Conservation (phyloP, 2,329 filamentous ascomycete species). For the Xylaria sp. region DNA sequence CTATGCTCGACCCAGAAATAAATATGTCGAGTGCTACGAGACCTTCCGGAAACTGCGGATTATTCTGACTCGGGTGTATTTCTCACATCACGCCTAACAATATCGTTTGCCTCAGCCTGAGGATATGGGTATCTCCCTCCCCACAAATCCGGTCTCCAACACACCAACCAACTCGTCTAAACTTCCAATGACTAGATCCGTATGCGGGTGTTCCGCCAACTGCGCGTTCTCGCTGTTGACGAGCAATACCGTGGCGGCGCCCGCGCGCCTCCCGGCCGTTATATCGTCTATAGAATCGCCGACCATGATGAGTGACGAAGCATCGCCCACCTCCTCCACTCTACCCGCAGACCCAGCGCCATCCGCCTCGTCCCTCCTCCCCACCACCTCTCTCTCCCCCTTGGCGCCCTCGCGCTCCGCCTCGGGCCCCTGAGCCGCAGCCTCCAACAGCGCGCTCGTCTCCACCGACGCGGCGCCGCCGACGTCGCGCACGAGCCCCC, state of each 20-base stretch:
- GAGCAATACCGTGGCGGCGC: conserved; percentile 89
- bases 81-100: not conserved
- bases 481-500: conserved; percentile 65
- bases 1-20: not conserved
- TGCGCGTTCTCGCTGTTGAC: conserved; percentile 82
- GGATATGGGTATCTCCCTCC: conserved; percentile 50
- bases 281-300: conserved; percentile 93
- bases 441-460: conserved; percentile 33
- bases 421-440: conserved; percentile 4
- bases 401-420: conserved; percentile 39
- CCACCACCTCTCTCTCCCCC: conserved; percentile 31
- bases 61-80: not conserved
- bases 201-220: conserved; percentile 76
- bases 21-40: not conserved
- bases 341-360: conserved; percentile 5
- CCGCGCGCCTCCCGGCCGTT: conserved; percentile 83
- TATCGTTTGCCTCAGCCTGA: not conserved
- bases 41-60: not conserved
- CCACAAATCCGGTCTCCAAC: conserved; percentile 78
- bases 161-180: conserved; percentile 81
- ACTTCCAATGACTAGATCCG: conserved; percentile 75
- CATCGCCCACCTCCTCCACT: conserved; percentile 58
- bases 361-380: too few relatives aligned
- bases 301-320: conserved; percentile 68
- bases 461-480: not conserved